Percentiles rank a stretch among this genome's conserved stretches.
These are phyloP conservation scores for Elymus sibiricus DNA, from an alignment of 176 grass and related monocot genomes.

Conservation along the genomic window DNA sequence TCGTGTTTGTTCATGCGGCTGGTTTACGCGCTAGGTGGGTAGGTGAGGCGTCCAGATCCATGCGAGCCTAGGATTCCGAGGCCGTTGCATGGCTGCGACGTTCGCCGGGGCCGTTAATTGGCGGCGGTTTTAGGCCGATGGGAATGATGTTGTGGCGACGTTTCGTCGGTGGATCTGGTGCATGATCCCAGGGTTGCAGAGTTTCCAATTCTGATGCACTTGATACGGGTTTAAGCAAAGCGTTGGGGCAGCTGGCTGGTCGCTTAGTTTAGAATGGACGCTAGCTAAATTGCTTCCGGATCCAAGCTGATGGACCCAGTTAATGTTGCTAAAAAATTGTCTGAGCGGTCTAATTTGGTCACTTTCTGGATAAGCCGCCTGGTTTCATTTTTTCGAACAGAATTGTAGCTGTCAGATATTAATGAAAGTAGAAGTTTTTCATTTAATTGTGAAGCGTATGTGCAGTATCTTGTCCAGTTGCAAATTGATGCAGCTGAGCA, in stretches of 20 bases:
- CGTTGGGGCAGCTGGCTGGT: neutral
- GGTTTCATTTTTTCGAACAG: neutral
- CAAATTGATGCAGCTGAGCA: neutral
- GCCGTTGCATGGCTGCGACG: neutral
- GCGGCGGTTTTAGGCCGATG: neutral
- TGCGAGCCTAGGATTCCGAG: neutral
- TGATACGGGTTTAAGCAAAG: neutral
- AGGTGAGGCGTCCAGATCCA: slow-evolving; percentile 33
- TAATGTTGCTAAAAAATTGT: neutral
- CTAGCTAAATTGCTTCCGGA: neutral
- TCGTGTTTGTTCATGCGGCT: neutral
- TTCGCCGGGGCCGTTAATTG: neutral
- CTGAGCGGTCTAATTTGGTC: neutral
- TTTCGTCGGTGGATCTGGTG: neutral
- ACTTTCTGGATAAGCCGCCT: neutral
- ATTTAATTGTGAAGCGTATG: neutral
- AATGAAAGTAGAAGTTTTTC: neutral
- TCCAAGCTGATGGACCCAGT: neutral
- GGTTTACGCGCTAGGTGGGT: neutral
- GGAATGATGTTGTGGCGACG: neutral
- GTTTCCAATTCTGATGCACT: neutral
- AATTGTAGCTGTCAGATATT: neutral
- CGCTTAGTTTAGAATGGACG: neutral
- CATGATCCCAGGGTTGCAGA: neutral
- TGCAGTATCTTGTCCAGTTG: neutral